Evolutionary conservation across 2,329 filamentous ascomycete genomes (phyloP).

Genomic region (Sclerotinia sclerotiorum): DNA sequence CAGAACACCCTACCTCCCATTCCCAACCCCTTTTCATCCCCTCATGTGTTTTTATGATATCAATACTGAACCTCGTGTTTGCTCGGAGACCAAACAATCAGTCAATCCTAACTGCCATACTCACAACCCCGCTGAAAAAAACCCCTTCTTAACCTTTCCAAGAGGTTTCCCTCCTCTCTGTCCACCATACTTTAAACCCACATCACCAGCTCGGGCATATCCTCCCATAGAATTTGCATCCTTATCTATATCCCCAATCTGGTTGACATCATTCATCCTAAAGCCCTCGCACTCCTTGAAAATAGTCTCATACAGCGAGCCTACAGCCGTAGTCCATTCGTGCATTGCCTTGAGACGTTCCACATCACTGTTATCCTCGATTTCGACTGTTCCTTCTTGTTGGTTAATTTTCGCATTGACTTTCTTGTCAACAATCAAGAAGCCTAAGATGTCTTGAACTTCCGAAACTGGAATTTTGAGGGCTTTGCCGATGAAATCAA

Average conservation of each 20-base stretch:
- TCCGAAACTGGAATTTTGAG: slow-evolving; percentile 83
- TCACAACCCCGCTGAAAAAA: background rate
- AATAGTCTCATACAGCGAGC: slow-evolving; percentile 66
- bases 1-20: background rate
- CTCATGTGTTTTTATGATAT: background rate
- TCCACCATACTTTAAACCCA: background rate
- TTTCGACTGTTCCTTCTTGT: slow-evolving; percentile 77
- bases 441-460: slow-evolving; percentile 93
- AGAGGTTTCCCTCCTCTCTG: slow-evolving; percentile 1
- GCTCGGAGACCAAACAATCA: background rate
- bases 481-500: slow-evolving; percentile 82
- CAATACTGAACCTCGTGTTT: background rate
- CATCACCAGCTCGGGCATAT: background rate
- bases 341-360: slow-evolving; percentile 73
- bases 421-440: slow-evolving; percentile 86
- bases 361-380: slow-evolving; percentile 70
- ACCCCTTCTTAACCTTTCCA: background rate
- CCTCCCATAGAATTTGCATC: background rate
- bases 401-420: slow-evolving; percentile 89
- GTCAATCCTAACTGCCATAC: background rate
- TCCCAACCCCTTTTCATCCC: background rate
- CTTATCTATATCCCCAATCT: slow-evolving; percentile 23
- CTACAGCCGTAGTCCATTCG: slow-evolving; percentile 70
- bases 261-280: slow-evolving; percentile 35
- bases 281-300: slow-evolving; percentile 79